phyloP scores from a whole-genome alignment of 352 stramenopile genomes.

The Globisporangium cylindrosporum region DNA sequence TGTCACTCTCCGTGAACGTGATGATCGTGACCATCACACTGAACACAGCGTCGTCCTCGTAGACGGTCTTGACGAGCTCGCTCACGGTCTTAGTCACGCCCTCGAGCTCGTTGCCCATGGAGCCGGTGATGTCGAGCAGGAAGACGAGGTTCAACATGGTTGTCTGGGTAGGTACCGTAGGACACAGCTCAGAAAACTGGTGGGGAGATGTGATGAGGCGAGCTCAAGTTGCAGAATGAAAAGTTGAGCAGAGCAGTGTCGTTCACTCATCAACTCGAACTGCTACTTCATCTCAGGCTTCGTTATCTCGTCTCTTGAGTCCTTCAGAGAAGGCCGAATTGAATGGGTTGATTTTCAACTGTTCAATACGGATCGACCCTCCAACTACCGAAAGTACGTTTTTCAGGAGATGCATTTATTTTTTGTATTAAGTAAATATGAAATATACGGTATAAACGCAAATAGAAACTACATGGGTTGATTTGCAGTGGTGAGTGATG shows the following conservation, averaged over 20 bases:
- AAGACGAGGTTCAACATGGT: constrained; percentile 70
- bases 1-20: constrained; percentile 57
- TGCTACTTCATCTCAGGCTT: too few relatives aligned
- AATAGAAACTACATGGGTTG: neutral
- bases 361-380: neutral
- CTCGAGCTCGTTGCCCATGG: constrained; percentile 53
- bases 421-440: neutral
- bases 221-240: constrained; percentile 11
- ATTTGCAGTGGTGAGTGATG: neutral
- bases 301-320: too few relatives aligned
- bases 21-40: constrained; percentile 66
- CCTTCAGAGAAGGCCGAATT: too few relatives aligned
- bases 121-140: constrained; percentile 74
- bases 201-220: neutral
- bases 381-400: neutral
- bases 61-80: constrained; percentile 48
- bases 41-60: constrained; percentile 35
- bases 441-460: neutral
- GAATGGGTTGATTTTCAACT: neutral
- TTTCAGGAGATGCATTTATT: neutral
- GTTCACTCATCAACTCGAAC: neutral
- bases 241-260: neutral
- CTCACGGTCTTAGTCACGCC: constrained; percentile 57
- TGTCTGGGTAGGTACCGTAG: neutral
- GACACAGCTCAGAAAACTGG: neutral